A percentile compares a stretch with the other conserved stretches of the same genome.
Evolutionary conservation across 148 eudicot species (phyloP).

Genomic region (Rhododendron vialii): DNA sequence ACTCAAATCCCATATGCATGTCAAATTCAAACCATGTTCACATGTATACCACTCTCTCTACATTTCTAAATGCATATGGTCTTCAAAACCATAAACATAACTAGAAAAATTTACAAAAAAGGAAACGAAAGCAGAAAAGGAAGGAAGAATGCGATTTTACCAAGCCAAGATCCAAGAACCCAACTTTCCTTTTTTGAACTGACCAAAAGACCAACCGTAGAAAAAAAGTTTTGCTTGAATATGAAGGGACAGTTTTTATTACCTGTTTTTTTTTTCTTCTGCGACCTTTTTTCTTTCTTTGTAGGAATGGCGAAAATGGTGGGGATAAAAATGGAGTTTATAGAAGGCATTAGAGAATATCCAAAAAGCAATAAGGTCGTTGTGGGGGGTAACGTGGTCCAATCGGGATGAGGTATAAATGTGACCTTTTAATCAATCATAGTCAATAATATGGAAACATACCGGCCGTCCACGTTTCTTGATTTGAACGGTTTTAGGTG

Average conservation of each 20-base stretch:
- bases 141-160: background rate
- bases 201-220: background rate
- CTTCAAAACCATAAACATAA: background rate
- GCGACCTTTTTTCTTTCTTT: background rate
- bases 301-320: background rate
- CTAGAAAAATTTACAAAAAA: background rate
- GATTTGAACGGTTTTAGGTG: background rate
- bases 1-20: background rate
- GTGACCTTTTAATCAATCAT: background rate
- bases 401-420: background rate
- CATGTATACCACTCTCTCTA: background rate
- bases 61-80: background rate
- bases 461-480: background rate
- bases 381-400: background rate
- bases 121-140: background rate
- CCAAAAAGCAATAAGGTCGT: background rate
- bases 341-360: background rate
- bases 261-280: background rate
- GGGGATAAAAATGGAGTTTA: background rate
- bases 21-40: background rate
- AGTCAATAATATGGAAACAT: background rate
- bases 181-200: background rate
- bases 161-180: background rate
- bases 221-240: background rate
- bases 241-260: background rate